Evolutionary conservation across 1,284 basidiomycete genomes (phyloP), one percentile per base, ranked within the genome.

Genomic region (Phylloboletellus chloephorus): DNA sequence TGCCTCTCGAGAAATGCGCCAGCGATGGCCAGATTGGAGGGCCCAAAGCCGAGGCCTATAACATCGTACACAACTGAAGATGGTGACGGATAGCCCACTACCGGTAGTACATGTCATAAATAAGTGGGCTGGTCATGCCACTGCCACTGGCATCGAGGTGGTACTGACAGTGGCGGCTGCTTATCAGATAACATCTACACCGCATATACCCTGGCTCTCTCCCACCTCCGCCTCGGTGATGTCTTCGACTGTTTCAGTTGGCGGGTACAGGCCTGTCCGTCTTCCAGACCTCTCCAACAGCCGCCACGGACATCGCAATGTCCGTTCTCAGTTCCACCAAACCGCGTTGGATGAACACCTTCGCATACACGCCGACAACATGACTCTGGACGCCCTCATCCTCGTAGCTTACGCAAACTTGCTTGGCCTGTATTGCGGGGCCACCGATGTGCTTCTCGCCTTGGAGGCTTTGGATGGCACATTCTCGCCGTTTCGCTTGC

Each of bases 41-140:
- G 77, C n/a, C 76, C 76, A 44, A 78, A 78, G 3, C 76, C 76
- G n/a, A 76, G 55, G 33, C 73, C 73, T 37, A 79, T 60, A 22
- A 76, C 50, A 58, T 79, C 74, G 57, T 67, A 74, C 15, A 67
- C 42, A 7, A 16, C 30, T 24, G 28, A 23, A 22, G 47, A 22
- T 11, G 15, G 22, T 10, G 28, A 13, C 12, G 5, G 35, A n/a
- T n/a, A n/a, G n/a, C n/a, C n/a, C n/a, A n/a, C n/a, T n/a, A n/a
- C n/a, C n/a, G n/a, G n/a, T n/a, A n/a, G n/a, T n/a, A n/a, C n/a
- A n/a, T n/a, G n/a, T n/a, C n/a, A n/a, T n/a, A n/a, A n/a, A n/a
- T n/a, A n/a, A n/a, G n/a, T n/a, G n/a, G n/a, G n/a, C n/a, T n/a
- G n/a, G n/a, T n/a, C n/a, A n/a, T n/a, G n/a, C n/a, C n/a, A n/a